Base-by-base conservation (phyloP, 169 alveolate genomes). In the Plasmodium malariae region DNA sequence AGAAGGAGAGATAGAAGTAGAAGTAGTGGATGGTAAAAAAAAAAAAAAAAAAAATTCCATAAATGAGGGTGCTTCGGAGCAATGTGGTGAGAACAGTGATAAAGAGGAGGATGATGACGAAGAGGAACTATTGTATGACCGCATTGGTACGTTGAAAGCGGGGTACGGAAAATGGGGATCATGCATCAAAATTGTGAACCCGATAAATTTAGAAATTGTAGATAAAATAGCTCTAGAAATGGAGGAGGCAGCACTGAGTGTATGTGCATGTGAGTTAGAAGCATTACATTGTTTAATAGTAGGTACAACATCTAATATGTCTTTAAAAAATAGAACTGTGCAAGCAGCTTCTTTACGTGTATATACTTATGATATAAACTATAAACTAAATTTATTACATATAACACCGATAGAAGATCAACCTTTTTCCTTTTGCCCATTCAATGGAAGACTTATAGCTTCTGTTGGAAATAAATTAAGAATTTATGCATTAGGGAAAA, bases 401-500 rank as follows among this genome's bases (percentile, higher is more conserved):
- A 93, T 95, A 91, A 97, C 99, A 9, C 96, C 96, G 17, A 95
- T 97, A 14, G 98, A 96, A 74, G 99, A 97, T 45, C 94, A 96
- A 62, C 98, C 99, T 12, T 93, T 95, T 59, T 98, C 99, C n/a
- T 88, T 98, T 36, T 93, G 96, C 36, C 97, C 98, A 24, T 97
- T 94, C 92, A 97, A 97, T 60, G 99, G 98, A 14, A 95, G 97
- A 94, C 86, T 98, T 67, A 89, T 98, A 68, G 98, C 97, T 48
- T 98, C 99, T 0, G 96, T 98, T 73, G 99, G 99, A 28, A 92
- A 93, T 54, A 96, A 95, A 54, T 89, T 98, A 65, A 96, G 99
- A 83, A 94, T 98, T 60, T 99, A 99, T 94, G 98, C 99, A 62
- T 83, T 98, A 76, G 99, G 99, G 0, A 97, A 97, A 95, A 97